Evolutionary conservation across 1,284 basidiomycete genomes (phyloP), one percentile per base, ranked within the genome.

Genomic region (Boletus smithii): DNA sequence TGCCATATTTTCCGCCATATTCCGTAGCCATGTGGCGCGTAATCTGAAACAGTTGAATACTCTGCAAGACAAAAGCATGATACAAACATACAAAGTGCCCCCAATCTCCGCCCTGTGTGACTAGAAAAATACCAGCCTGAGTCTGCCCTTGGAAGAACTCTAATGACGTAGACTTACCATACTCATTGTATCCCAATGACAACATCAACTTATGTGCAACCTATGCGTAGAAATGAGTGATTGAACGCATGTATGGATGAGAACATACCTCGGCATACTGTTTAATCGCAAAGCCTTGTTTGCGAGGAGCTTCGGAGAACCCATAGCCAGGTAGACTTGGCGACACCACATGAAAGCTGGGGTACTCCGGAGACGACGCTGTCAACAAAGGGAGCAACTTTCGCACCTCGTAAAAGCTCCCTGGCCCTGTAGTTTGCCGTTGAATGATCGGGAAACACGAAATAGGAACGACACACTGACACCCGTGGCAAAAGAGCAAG

Each of bases 331-430:
- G 80, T n/a, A 81, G 54, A 55, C 77, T 75, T 4, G 73, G 53
- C 0, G 75, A 73, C 0, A 82, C 76, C 17, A 82, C 76, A 53
- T 83, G 79, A 55, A 84, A 83, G 45, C 71, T 76, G 1, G 80
- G 79, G 35, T 75, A 66, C 4, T 75, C 69, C 5, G 68, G 39
- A 0, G 70, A 69, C 0, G 67, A 60, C 2, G 66, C 58, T 0
- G 68, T 69, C 45, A 83, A 63, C 1, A 80, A 54, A 0, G 81
- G 78, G 0, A 82, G 61, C 0, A 82, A 60, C 61, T 79, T 83
- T 41, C 66, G 63, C 14, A 72, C 73, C 65, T 84, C 80, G 24
- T 77, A 57, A 56, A 83, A 82, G 47, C 70, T 69, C 26, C 81
- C 80, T 0, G 81, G 80, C 81, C 81, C 81, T 47, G 33, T 27